Evolutionary conservation across 768 basidiomycete genomes (phyloP).

Genomic region (Austroboletus festivus): DNA sequence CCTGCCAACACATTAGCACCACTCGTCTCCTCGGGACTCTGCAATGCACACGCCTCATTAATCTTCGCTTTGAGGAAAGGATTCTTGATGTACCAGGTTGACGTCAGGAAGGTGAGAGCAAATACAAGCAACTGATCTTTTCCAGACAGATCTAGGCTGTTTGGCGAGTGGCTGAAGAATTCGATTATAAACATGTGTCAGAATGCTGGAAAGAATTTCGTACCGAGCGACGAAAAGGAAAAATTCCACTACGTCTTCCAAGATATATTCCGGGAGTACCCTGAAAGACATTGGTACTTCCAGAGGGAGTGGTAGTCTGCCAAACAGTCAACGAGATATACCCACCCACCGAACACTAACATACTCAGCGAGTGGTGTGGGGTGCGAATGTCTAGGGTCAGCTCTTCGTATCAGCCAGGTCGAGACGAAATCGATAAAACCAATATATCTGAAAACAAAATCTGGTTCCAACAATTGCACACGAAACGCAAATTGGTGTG

Average conservation of each 20-base stretch:
- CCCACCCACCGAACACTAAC: slow-evolving; percentile 25
- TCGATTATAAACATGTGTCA: not conserved
- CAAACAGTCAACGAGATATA: slow-evolving; percentile 5
- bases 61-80: slow-evolving; percentile 97
- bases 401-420: slow-evolving; percentile 91
- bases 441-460: slow-evolving; percentile 70
- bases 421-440: slow-evolving; percentile 86
- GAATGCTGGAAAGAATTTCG: slow-evolving; percentile 18
- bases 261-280: slow-evolving; percentile 87
- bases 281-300: slow-evolving; percentile 85
- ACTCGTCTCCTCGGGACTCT: not conserved
- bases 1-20: slow-evolving; percentile 38
- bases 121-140: slow-evolving; percentile 87
- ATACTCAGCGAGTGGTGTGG: slow-evolving; percentile 62
- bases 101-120: slow-evolving; percentile 84
- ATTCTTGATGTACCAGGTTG: slow-evolving; percentile 98
- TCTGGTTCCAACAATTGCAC: slow-evolving; percentile 87
- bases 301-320: slow-evolving; percentile 80
- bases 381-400: slow-evolving; percentile 78
- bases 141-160: slow-evolving; percentile 79
- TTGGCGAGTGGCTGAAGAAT: slow-evolving; percentile 55
- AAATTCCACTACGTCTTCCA: slow-evolving; percentile 93
- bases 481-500: slow-evolving; percentile 77
- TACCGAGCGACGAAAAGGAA: slow-evolving; percentile 81
- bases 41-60: slow-evolving; percentile 62